Conservation (phyloP, 1,284 basidiomycete genomes). For the Cronartium ribicola region DNA sequence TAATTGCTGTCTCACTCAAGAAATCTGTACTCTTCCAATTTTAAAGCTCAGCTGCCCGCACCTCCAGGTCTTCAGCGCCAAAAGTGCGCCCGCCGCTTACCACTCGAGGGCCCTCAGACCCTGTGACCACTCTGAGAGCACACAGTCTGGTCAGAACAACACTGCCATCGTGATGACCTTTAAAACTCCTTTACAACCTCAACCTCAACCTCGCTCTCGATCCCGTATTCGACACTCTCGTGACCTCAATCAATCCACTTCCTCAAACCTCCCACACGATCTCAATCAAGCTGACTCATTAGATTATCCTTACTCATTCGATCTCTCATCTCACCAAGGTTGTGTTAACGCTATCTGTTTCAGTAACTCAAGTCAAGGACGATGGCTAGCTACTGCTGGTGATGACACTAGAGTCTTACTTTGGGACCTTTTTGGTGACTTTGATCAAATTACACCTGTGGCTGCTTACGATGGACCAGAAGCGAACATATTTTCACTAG, state of each 20-base stretch:
- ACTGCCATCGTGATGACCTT: too few species aligned
- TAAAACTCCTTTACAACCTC: neutral
- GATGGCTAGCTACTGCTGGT: constrained; percentile 18
- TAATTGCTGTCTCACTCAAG: too few species aligned
- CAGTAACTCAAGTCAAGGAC: constrained; percentile 9
- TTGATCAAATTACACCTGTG: constrained; percentile 25
- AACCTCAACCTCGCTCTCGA: neutral
- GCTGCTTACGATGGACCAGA: constrained; percentile 13
- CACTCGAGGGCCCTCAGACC: too few species aligned
- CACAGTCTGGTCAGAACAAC: too few species aligned
- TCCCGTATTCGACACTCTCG: neutral
- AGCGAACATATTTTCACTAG: constrained; percentile 32
- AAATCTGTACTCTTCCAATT: too few species aligned
- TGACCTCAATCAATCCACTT: too few species aligned
- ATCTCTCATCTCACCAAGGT: constrained; percentile 11
- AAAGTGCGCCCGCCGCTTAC: too few species aligned
- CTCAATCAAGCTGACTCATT: neutral
- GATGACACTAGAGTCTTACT: constrained; percentile 27
- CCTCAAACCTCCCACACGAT: neutral
- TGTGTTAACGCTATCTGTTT: constrained; percentile 30
- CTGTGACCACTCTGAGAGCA: too few species aligned
- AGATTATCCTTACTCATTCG: constrained; percentile 25
- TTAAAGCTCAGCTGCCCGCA: too few species aligned
- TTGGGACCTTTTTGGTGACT: constrained; percentile 27
- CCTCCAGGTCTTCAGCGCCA: too few species aligned